Base-by-base conservation (phyloP, 2,329 filamentous ascomycete genomes). In the Aspergillus japonicus region DNA sequence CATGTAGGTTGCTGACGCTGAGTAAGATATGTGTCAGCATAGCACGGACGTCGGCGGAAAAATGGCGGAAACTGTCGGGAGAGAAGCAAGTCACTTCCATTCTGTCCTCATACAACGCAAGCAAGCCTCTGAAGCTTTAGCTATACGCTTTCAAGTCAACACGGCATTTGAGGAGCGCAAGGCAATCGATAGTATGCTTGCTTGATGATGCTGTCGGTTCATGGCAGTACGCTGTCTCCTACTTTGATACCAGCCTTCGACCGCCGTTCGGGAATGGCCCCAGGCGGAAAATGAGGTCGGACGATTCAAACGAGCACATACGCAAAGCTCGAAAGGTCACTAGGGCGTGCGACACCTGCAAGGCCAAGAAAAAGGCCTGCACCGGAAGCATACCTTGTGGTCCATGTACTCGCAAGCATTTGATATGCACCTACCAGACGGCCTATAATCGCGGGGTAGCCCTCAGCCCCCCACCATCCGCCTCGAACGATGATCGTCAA, bases 261-360 rank as follows among this genome's bases (percentile, higher is more conserved):
- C 26, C 26, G 26, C 7, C 26, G 26, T 1, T 29, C 26, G 26
- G 26, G 26, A 29, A 29, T 8, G 8, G 26, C 7, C 26, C 26
- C 12, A 16, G 33, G 33, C 33, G 33, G 33, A 35, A 35, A 35
- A 29, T 35, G 33, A 35, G 33, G 33, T 35, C 33, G 33, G 33
- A 35, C 33, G 14, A 16, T 16, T 12, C 33, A 12, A 10, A 35
- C 33, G 33, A 16, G 33, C 58, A 52, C 47, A 33, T 39, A 50
- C 64, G 61, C 47, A 69, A 68, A 59, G 54, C 62, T 55, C 61
- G 65, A 42, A 69, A 69, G 53, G 66, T 69, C 26, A 68, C 66
- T n/a, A 62, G 67, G 35, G 67, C 67, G 31, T 69, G 66, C 49
- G 66, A 69, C 54, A 60, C 62, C n/a, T 69, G 67, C 57, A 68